Evolutionary conservation across 129 eudicot species (phyloP).

Genomic region (Oenanthe sinensis): DNA sequence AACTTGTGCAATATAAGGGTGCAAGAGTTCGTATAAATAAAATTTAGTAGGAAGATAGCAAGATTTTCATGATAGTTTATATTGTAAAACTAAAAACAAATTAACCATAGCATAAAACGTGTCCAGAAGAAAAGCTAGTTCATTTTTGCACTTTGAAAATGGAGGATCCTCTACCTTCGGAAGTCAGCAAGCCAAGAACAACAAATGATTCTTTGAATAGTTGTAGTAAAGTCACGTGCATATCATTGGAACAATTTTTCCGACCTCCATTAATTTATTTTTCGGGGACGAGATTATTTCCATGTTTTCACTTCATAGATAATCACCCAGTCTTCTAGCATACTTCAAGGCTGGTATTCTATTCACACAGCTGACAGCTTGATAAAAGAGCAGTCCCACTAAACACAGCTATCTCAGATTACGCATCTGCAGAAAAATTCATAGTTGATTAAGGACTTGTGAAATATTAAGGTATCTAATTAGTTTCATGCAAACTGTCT

Average conservation of each 20-base stretch:
- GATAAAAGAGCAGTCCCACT: not conserved
- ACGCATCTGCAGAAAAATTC: not conserved
- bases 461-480: not conserved
- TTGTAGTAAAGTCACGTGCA: not conserved
- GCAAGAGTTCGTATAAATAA: not conserved
- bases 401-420: not conserved
- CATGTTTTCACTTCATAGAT: not conserved
- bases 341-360: not conserved
- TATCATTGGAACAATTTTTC: not conserved
- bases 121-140: not conserved
- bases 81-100: not conserved
- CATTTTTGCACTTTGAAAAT: not conserved
- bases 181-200: not conserved
- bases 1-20: not conserved
- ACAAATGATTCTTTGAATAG: not conserved
- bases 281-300: not conserved
- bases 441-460: not conserved
- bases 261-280: not conserved
- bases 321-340: not conserved
- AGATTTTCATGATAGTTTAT: not conserved
- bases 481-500: not conserved
- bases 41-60: not conserved
- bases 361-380: not conserved
- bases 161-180: not conserved
- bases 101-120: not conserved